Percentiles rank a stretch among this genome's conserved stretches.
Evolutionary conservation across 2,329 filamentous ascomycete species (phyloP).

Genomic region (Huntiella omanensis): DNA sequence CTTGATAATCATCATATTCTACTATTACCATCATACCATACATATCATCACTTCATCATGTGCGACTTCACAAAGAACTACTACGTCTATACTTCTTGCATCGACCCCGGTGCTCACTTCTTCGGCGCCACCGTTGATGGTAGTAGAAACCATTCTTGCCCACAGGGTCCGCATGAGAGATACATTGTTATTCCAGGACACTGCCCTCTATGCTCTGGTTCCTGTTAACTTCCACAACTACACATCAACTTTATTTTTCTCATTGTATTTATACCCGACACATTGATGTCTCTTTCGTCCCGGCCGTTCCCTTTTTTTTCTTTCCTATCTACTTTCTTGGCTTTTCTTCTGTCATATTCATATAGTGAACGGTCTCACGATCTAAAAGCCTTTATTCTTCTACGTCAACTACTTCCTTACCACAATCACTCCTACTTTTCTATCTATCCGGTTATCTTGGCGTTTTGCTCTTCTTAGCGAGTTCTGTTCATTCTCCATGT

Average conservation of each 20-base stretch:
- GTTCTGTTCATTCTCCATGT: not conserved
- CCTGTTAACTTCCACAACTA: slow-evolving; percentile 10
- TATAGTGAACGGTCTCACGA: too few relatives aligned
- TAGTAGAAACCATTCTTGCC: slow-evolving; percentile 37
- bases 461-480: not conserved
- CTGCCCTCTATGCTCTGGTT: slow-evolving; percentile 28
- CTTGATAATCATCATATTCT: not conserved
- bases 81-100: slow-evolving; percentile 55
- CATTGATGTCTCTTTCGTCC: too few relatives aligned
- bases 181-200: slow-evolving; percentile 52
- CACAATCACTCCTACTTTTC: not conserved
- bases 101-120: slow-evolving; percentile 51
- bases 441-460: not conserved
- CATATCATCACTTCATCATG: slow-evolving; percentile 22
- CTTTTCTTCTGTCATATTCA: too few relatives aligned
- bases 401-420: too few relatives aligned
- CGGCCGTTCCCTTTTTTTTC: too few relatives aligned
- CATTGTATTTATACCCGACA: too few relatives aligned
- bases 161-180: slow-evolving; percentile 49
- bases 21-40: not conserved
- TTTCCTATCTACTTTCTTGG: too few relatives aligned
- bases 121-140: slow-evolving; percentile 52
- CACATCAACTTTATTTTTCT: not conserved
- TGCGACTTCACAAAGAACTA: slow-evolving; percentile 56
- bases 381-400: too few relatives aligned